Evolutionary conservation across 805 yeast species (phyloP), one percentile per base, ranked within the genome.

Genomic region (Yarrowia porcina): DNA sequence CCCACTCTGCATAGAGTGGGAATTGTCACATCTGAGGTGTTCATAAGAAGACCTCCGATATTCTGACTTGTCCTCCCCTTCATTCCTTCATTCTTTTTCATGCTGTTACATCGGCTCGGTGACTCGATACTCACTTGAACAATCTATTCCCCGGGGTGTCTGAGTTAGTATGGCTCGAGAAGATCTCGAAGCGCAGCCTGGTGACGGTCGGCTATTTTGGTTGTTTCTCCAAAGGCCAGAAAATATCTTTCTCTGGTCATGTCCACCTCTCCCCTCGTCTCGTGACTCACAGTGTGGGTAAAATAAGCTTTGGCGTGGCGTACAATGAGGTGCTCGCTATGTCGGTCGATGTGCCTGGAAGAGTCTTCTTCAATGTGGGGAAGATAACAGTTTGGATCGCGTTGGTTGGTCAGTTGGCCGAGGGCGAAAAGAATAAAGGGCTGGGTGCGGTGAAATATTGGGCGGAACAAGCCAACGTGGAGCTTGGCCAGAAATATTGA

Each of bases 261-360:
- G 35, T 35, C 50, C 50, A 28, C 30, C 39, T 49, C 57, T 30
- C 57, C 57, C 33, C 41, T 25, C 28, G 57, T 49, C 57, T 33
- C 59, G 59, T 52, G 59, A 52, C 59, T 52, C 59, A 52, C 59
- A n/a, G 28, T 33, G 33, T 35, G 59, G 30, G n/a, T 15, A 42
- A n/a, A 49, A 17, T 49, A 49, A 49, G 28, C 44, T 52, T 49
- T 32, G 27, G 27, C 56, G 56, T 49, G 56, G 56, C 56, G 56
- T 33, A 33, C 56, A 44, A 44, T 44, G 50, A 44, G 35, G 50
- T 45, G 36, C 52, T 45, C 52, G 33, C 30, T 28, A 30, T 45
- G 36, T 18, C 52, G 27, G 52, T 45, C 50, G 50, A 17, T 45
- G 52, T 45, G 52, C 52, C 52, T 45, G 52, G 50, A 45, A 27